phyloP scores from a whole-genome alignment of 2,329 filamentous ascomycete species.

The Acarospora socialis region DNA sequence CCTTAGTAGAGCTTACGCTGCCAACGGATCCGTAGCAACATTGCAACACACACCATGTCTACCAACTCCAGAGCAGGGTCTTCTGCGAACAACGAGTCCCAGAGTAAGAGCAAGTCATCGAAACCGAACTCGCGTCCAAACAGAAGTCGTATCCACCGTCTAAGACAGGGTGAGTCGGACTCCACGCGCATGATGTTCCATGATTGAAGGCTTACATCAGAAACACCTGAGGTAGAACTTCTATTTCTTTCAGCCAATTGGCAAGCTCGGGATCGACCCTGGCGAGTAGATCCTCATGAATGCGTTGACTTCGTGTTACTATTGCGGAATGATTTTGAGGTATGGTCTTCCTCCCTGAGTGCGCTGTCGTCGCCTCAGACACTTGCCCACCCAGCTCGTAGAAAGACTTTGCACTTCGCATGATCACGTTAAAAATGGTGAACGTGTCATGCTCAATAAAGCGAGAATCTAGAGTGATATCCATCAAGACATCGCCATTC shows the following conservation, averaged over 20 bases:
- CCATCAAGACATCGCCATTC: constrained; percentile 39
- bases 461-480: constrained; percentile 52
- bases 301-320: constrained; percentile 69
- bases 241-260: constrained; percentile 63
- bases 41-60: constrained; percentile 82
- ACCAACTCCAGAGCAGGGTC: constrained; percentile 68
- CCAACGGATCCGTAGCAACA: constrained; percentile 87
- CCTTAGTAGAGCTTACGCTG: constrained; percentile 43
- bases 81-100: constrained; percentile 83
- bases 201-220: constrained; percentile 50
- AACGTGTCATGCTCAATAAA: constrained; percentile 89
- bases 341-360: constrained; percentile 19
- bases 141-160: constrained; percentile 82
- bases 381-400: constrained; percentile 54
- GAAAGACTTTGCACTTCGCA: constrained; percentile 75
- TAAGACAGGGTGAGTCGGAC: constrained; percentile 21
- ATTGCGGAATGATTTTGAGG: constrained; percentile 48
- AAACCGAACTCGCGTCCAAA: constrained; percentile 92
- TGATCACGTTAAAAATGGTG: constrained; percentile 68
- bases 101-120: constrained; percentile 66
- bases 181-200: not conserved
- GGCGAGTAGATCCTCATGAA: constrained; percentile 69
- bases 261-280: constrained; percentile 74
- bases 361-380: constrained; percentile 25
- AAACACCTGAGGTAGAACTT: constrained; percentile 93